Percentiles rank a stretch among this genome's conserved stretches.
Evolutionary conservation across 345 rosid genomes (phyloP).

Genomic region (Hevea brasiliensis): DNA sequence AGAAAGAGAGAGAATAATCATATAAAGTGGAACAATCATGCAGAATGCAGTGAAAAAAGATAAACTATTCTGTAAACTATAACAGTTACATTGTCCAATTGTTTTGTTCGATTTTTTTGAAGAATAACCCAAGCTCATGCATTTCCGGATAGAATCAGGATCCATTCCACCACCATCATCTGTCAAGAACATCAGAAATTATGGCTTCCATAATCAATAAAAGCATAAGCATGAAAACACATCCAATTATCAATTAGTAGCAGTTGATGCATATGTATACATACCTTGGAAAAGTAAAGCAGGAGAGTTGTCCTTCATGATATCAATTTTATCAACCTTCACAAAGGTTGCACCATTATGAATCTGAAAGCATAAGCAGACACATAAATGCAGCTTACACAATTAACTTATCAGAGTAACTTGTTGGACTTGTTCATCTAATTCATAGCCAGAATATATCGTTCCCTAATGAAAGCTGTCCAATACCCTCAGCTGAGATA

Average conservation of each 20-base stretch:
- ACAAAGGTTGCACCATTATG: conserved; percentile 84
- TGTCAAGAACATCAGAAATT: conserved; percentile 29
- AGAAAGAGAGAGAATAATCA: neutral
- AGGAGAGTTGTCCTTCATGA: conserved; percentile 74
- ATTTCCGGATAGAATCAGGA: conserved; percentile 74
- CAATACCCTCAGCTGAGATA: neutral
- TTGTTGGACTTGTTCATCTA: neutral
- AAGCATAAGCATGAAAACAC: neutral
- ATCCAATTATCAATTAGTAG: conserved; percentile 1
- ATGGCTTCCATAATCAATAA: conserved; percentile 10
- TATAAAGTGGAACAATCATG: neutral
- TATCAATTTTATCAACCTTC: conserved; percentile 74
- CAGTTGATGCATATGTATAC: conserved; percentile 9
- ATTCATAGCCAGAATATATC: neutral
- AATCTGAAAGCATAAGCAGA: conserved; percentile 46
- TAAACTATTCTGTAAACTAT: neutral
- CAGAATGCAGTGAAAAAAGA: neutral
- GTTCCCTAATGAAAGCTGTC: too few species aligned
- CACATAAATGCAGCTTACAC: neutral
- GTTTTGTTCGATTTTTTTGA: conserved; percentile 82
- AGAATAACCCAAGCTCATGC: conserved; percentile 99
- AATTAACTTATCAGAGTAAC: neutral
- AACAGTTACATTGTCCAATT: conserved; percentile 81
- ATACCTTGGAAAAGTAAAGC: conserved; percentile 80
- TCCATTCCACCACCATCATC: conserved; percentile 99